These are phyloP conservation scores for Omphalotus guepiniiformis DNA, from an alignment of 768 basidiomycete species.

Conservation along the genomic window DNA sequence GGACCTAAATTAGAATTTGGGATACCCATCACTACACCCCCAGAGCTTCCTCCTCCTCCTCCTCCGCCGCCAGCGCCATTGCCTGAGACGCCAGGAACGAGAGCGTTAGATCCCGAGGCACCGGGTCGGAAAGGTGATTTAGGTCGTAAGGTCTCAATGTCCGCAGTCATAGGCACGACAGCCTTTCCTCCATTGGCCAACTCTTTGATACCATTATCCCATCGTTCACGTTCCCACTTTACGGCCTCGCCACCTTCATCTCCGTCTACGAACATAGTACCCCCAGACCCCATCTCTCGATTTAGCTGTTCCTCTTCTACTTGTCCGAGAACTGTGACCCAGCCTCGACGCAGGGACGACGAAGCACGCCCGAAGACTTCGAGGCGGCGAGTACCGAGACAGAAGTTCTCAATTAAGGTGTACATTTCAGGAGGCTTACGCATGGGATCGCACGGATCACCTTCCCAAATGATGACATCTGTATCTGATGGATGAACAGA, in stretches of 20 bases:
- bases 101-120: constrained; percentile 20
- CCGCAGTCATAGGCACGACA: constrained; percentile 69
- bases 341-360: constrained; percentile 75
- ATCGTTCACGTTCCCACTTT: constrained; percentile 58
- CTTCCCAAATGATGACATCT: constrained; percentile 96
- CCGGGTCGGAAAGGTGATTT: constrained; percentile 69
- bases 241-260: constrained; percentile 39
- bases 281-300: constrained; percentile 21
- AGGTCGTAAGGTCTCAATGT: constrained; percentile 80
- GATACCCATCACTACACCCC: constrained; percentile 1
- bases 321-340: constrained; percentile 81
- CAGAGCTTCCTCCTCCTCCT: no score
- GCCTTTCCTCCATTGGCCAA: constrained; percentile 47
- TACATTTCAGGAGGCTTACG: constrained; percentile 95
- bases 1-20: constrained; percentile 3
- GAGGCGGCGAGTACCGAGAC: constrained; percentile 86
- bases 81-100: constrained; percentile 18
- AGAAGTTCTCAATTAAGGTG: constrained; percentile 95
- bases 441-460: constrained; percentile 78
- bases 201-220: constrained; percentile 60
- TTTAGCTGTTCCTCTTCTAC: constrained; percentile 55
- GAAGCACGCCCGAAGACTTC: constrained; percentile 79
- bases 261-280: constrained; percentile 34
- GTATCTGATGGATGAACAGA: constrained; percentile 55
- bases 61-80: constrained; percentile 14